These are phyloP conservation scores for Penicillium crustosum DNA, from an alignment of 2,329 filamentous ascomycete genomes.

Conservation along the genomic window DNA sequence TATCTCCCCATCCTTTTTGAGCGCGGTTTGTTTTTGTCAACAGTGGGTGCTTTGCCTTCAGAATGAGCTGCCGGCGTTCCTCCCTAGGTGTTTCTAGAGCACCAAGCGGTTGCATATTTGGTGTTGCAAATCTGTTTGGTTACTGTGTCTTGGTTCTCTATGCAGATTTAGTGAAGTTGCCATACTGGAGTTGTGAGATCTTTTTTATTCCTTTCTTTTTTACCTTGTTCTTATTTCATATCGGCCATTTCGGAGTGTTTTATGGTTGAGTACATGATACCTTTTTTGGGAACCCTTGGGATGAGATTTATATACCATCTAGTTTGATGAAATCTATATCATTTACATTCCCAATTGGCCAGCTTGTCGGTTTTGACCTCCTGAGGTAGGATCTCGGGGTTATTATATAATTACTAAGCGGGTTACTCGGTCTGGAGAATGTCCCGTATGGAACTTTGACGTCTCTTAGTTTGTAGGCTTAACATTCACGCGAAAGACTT, in stretches of 20 bases:
- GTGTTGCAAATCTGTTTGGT: conserved; percentile 17
- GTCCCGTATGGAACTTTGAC: not conserved
- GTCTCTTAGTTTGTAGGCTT: not conserved
- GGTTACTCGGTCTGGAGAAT: not conserved
- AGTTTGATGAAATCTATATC: not conserved
- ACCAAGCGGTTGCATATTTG: conserved; percentile 24
- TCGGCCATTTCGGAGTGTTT: conserved; percentile 22
- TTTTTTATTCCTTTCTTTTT: conserved; percentile 6
- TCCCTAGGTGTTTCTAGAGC: conserved; percentile 14
- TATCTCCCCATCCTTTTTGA: conserved; percentile 11
- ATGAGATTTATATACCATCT: conserved; percentile 8
- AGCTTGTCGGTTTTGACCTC: not conserved
- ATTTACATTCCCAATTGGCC: not conserved
- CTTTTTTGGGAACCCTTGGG: conserved; percentile 8
- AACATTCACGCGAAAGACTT: not conserved
- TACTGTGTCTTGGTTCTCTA: not conserved
- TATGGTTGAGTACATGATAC: conserved; percentile 18
- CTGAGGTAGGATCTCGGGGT: too few relatives aligned
- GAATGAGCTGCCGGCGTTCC: conserved; percentile 17
- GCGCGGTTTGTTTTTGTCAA: conserved; percentile 12
- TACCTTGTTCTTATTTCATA: not conserved
- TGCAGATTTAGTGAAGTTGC: not conserved
- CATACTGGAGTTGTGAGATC: conserved; percentile 4
- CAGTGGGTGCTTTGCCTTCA: conserved; percentile 12
- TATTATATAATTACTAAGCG: not conserved